Evolutionary conservation across 441 rosid genomes (phyloP).

Genomic region (Oxalis stricta): DNA sequence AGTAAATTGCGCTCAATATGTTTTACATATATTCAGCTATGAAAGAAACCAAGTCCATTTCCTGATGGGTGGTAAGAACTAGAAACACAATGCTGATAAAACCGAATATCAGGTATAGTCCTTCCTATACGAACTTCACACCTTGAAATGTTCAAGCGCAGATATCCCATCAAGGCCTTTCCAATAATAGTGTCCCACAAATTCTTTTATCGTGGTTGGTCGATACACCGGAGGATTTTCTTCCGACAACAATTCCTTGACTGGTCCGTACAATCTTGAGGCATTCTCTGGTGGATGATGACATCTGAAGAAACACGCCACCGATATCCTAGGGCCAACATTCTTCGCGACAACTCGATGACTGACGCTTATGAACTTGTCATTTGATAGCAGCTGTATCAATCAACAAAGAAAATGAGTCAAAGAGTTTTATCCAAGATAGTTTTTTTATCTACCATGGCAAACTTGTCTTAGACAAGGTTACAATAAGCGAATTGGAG

Average conservation of each 20-base stretch:
- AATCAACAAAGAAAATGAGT: too few relatives aligned
- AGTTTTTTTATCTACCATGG: too few relatives aligned
- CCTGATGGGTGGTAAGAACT: too few relatives aligned
- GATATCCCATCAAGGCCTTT: slow-evolving; percentile 9
- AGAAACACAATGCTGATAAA: too few relatives aligned
- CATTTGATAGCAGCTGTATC: slow-evolving; percentile 25
- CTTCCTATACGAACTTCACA: too few relatives aligned
- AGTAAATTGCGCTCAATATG: too few relatives aligned
- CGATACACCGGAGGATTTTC: slow-evolving; percentile 7
- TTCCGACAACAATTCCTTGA: slow-evolving; percentile 14
- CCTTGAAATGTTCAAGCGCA: slow-evolving; percentile 14
- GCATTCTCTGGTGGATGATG: background rate
- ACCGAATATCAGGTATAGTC: too few relatives aligned
- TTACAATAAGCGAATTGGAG: too few relatives aligned
- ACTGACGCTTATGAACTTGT: slow-evolving; percentile 15
- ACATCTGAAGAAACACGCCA: slow-evolving; percentile 23
- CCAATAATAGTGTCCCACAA: background rate
- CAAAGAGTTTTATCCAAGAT: too few relatives aligned
- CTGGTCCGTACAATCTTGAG: slow-evolving; percentile 11
- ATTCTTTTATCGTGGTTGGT: slow-evolving; percentile 6
- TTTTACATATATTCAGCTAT: too few relatives aligned
- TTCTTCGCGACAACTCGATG: slow-evolving; percentile 22
- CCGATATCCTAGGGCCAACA: slow-evolving; percentile 29
- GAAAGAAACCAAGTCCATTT: too few relatives aligned
- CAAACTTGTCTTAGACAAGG: too few relatives aligned